Evolutionary conservation across 1,284 basidiomycete genomes (phyloP).

Genomic region (Agaricales sp.): DNA sequence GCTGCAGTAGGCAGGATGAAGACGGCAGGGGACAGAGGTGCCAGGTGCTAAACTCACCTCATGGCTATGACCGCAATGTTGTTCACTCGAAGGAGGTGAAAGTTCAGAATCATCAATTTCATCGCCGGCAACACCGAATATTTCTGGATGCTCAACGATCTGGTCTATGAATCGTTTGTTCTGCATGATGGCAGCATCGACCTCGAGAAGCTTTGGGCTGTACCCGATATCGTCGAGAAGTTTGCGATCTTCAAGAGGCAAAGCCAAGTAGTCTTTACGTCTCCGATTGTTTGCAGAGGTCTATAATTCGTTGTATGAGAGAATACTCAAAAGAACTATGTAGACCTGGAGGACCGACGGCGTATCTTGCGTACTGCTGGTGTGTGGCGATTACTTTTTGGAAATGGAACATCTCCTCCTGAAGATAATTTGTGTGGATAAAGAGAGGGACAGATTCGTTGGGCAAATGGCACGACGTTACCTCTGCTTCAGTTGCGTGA

Average conservation of each 20-base stretch:
- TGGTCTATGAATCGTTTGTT: slow-evolving; percentile 60
- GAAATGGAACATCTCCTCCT: slow-evolving; percentile 32
- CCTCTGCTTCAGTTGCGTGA: background rate
- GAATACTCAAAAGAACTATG: background rate
- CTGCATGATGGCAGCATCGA: slow-evolving; percentile 57
- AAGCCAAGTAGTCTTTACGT: slow-evolving; percentile 57
- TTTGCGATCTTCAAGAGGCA: slow-evolving; percentile 50
- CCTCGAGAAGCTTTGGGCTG: slow-evolving; percentile 52
- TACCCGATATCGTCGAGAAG: slow-evolving; percentile 54
- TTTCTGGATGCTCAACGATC: slow-evolving; percentile 62
- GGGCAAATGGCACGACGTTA: background rate
- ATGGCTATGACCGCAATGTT: background rate
- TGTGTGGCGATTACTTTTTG: slow-evolving; percentile 60
- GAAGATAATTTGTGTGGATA: too few species aligned
- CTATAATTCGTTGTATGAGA: background rate
- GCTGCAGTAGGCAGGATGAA: too few species aligned
- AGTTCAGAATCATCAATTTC: slow-evolving; percentile 17
- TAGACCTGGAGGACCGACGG: slow-evolving; percentile 32
- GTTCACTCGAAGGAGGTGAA: slow-evolving; percentile 16
- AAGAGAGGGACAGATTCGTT: background rate
- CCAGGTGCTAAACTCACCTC: background rate
- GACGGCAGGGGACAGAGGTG: too few species aligned
- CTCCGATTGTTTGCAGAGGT: slow-evolving; percentile 54
- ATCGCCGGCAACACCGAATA: slow-evolving; percentile 41
- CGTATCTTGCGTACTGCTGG: slow-evolving; percentile 51